phyloP scores from a whole-genome alignment of 2,329 filamentous ascomycete genomes.

The Paraconiothyrium brasiliense region DNA sequence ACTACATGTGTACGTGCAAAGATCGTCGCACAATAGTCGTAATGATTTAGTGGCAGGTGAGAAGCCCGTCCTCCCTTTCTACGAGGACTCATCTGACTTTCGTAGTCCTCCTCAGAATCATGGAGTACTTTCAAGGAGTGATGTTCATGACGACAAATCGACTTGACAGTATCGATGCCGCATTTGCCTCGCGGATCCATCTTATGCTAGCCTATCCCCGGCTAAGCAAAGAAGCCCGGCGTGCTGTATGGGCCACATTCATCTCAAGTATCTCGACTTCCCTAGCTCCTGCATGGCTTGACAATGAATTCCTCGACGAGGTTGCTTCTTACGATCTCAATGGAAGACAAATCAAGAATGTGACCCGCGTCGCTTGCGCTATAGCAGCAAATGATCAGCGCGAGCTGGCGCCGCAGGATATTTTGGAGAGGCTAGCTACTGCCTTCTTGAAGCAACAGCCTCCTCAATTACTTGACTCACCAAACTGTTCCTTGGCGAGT shows the following conservation, averaged over 20 bases:
- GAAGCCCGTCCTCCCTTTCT: background rate
- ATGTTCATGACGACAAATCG: slow-evolving; percentile 49
- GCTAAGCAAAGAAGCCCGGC: slow-evolving; percentile 22
- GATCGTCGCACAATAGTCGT: slow-evolving; percentile 19
- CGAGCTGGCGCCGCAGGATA: too few relatives aligned
- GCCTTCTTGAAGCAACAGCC: too few relatives aligned
- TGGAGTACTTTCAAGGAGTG: slow-evolving; percentile 53
- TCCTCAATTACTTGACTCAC: too few relatives aligned
- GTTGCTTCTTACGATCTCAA: too few relatives aligned
- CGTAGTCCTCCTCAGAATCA: slow-evolving; percentile 38
- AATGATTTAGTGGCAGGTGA: slow-evolving; percentile 21
- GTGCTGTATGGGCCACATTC: slow-evolving; percentile 35
- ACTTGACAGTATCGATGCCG: slow-evolving; percentile 77
- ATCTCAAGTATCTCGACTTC: slow-evolving; percentile 16
- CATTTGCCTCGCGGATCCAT: slow-evolving; percentile 86
- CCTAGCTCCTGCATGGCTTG: too few relatives aligned
- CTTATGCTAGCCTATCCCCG: slow-evolving; percentile 74
- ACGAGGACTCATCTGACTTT: background rate
- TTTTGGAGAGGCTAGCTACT: too few relatives aligned
- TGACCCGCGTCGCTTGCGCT: too few relatives aligned
- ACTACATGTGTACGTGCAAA: slow-evolving; percentile 6
- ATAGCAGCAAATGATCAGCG: too few relatives aligned
- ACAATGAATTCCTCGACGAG: too few relatives aligned
- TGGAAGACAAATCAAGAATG: too few relatives aligned
- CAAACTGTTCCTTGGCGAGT: too few relatives aligned